Base-by-base conservation (phyloP, 129 eudicot genomes). In the Deinandra increscens region DNA sequence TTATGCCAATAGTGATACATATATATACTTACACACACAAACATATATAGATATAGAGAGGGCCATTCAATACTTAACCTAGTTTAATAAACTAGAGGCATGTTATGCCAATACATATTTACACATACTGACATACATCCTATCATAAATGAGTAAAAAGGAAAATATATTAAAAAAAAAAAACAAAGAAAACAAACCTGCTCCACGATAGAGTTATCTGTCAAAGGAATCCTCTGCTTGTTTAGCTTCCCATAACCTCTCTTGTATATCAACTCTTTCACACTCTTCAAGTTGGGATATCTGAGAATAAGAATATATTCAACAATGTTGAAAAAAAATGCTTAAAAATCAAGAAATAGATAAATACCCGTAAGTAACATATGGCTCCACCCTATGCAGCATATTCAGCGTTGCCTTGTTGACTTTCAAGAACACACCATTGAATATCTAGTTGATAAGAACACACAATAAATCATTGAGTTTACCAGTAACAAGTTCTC, bases 341-440 rank as follows among this genome's bases (percentile, higher is more conserved):
- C 49, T 13, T 9, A 6, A 19, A 19, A 5, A 14, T 4, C 0
- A 33, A 71, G 18, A 42, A 49, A 41, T 43, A 10, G 12, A 15
- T 11, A 8, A 70, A 54, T 78, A 90, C 95, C 97, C 97, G 34
- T 74, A 91, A 4, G 97, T 85, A 45, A 91, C 97, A 49, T 87
- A 91, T 15, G 97, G 97, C 75, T 91, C 97, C 74, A 91, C 97
- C 74, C 87, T 67, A 81, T 80, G 97, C 54, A 91, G 84, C 97
- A 91, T 91, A 69, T 87, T 91, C 55, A 85, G 17, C 14, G 97
- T 90, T 19, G 97, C 97, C 69, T 85, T 87, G 89, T 90, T 90
- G 63, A 87, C 97, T 78, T 91, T 87, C 56, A 91, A 12, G 60
- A 88, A 88, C n/a, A 88, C 95, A 6, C 88, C 95, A 44, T 88